Conservation (phyloP, 169 alveolate species). For the Besnoitia besnoiti region DNA sequence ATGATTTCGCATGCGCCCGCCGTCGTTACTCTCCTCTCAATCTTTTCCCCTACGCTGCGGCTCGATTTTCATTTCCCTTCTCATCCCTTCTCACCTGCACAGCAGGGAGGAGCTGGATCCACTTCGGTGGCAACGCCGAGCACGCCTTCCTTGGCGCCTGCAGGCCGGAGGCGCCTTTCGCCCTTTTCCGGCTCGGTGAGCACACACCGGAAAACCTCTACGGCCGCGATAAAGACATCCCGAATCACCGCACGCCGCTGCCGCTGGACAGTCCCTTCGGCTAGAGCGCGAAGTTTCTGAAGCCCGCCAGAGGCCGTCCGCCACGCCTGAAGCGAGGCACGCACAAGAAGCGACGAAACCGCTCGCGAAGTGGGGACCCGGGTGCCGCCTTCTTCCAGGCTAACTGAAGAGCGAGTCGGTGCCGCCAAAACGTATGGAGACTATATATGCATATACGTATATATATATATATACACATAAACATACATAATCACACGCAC, state of each 20-base stretch:
- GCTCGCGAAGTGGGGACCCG: not conserved
- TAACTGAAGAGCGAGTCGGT: not conserved
- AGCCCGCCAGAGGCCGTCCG: not conserved
- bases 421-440: not conserved
- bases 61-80: too few species aligned
- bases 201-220: not conserved
- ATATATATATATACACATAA: conserved; percentile 21
- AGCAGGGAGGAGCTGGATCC: too few species aligned
- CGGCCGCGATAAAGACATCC: not conserved
- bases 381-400: not conserved
- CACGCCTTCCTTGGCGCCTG: too few species aligned
- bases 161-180: too few species aligned
- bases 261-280: not conserved
- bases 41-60: too few species aligned
- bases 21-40: too few species aligned
- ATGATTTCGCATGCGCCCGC: too few species aligned
- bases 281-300: not conserved
- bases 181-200: not conserved
- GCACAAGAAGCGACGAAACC: not conserved
- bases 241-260: not conserved
- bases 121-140: too few species aligned
- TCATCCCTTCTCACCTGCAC: too few species aligned
- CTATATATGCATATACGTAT: not conserved
- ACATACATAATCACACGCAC: not conserved
- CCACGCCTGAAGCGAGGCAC: not conserved